Percentiles rank a stretch among this genome's conserved stretches.
Evolutionary conservation across 768 basidiomycete species (phyloP).

Genomic region (Lactarius tabidus): DNA sequence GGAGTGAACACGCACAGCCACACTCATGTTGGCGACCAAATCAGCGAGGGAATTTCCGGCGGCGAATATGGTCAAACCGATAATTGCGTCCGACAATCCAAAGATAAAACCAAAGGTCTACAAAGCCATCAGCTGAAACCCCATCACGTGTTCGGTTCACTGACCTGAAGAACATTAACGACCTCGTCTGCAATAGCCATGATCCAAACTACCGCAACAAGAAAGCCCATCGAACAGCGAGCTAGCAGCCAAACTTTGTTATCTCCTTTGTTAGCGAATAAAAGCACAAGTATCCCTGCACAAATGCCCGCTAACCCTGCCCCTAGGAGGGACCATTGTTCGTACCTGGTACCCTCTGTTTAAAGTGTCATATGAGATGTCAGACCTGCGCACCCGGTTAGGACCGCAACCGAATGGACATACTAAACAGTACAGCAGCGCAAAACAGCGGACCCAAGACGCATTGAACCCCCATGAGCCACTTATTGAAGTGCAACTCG

Average conservation of each 20-base stretch:
- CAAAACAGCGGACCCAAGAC: conserved; percentile 78
- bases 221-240: conserved; percentile 87
- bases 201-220: conserved; percentile 92
- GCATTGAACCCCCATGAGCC: conserved; percentile 83
- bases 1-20: conserved; percentile 56
- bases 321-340: conserved; percentile 51
- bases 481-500: conserved; percentile 67
- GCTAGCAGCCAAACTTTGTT: conserved; percentile 56
- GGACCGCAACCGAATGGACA: conserved; percentile 31
- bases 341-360: conserved; percentile 44
- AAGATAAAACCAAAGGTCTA: conserved; percentile 93
- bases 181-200: conserved; percentile 98
- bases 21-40: conserved; percentile 93
- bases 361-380: conserved; percentile 14
- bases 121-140: not conserved
- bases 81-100: conserved; percentile 94
- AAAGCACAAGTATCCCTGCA: conserved; percentile 50
- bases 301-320: conserved; percentile 52
- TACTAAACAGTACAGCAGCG: conserved; percentile 71
- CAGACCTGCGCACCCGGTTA: not conserved
- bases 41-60: conserved; percentile 96
- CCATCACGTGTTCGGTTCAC: not conserved
- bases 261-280: conserved; percentile 57
- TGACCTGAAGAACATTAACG: conserved; percentile 81
- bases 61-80: conserved; percentile 95